A percentile compares a stretch with the other conserved stretches of the same genome.
phyloP scores from a whole-genome alignment of 306 rosid species.

The Casuarina cunninghamiana region DNA sequence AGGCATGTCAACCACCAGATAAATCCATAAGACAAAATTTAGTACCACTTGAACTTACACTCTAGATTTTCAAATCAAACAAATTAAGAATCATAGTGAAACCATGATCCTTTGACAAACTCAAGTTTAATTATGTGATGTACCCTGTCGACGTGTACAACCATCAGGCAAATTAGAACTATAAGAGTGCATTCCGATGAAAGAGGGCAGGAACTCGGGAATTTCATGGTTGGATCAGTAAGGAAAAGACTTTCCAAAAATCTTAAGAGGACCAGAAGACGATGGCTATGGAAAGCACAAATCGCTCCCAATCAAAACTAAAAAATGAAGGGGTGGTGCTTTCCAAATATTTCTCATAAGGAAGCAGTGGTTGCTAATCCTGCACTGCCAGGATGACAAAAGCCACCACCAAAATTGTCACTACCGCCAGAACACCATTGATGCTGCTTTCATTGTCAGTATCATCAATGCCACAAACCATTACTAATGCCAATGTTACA shows the following conservation, averaged over 20 bases:
- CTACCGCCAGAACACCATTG: background rate
- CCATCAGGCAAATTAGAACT: constrained; percentile 1
- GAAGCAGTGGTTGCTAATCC: background rate
- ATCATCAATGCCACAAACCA: constrained; percentile 6
- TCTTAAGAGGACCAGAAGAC: background rate
- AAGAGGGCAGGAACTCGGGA: background rate
- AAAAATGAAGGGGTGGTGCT: background rate
- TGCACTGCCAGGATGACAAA: background rate
- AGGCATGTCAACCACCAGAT: background rate
- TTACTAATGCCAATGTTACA: background rate
- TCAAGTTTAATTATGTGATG: background rate
- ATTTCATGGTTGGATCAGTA: background rate
- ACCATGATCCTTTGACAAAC: background rate
- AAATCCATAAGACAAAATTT: background rate
- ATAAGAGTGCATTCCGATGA: background rate
- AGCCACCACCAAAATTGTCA: background rate
- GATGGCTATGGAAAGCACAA: background rate
- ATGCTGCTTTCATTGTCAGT: too few species aligned
- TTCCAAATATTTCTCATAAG: background rate
- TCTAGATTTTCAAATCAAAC: background rate
- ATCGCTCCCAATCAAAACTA: background rate
- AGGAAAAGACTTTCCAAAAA: background rate
- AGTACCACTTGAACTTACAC: background rate
- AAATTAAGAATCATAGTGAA: background rate
- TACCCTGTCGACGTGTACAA: background rate